Conservation (phyloP, 768 basidiomycete species). For the Nidula microcarpa region DNA sequence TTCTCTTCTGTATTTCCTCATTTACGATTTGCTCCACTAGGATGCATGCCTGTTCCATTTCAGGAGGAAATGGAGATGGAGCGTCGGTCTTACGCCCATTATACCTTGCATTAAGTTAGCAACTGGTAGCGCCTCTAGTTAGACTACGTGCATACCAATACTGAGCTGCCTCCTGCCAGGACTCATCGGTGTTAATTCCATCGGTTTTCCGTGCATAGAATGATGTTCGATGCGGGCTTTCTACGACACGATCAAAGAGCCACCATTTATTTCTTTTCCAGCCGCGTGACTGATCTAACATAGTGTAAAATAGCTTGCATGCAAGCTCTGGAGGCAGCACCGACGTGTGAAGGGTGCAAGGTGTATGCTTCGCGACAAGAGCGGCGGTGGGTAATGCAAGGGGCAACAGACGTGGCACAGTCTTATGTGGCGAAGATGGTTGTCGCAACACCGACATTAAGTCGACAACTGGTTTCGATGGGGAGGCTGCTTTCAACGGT, state of each 20-base stretch:
- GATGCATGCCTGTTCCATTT: constrained; percentile 77
- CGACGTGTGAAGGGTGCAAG: constrained; percentile 71
- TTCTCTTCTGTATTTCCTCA: constrained; percentile 58
- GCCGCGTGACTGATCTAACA: constrained; percentile 55
- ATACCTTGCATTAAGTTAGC: constrained; percentile 50
- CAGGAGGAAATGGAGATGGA: constrained; percentile 54
- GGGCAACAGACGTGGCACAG: constrained; percentile 45
- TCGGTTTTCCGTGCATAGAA: constrained; percentile 63
- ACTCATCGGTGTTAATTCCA: constrained; percentile 37
- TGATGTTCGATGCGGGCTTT: constrained; percentile 80
- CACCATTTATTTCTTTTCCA: constrained; percentile 84
- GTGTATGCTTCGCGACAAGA: constrained; percentile 65
- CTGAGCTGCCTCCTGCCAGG: constrained; percentile 71
- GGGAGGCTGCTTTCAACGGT: constrained; percentile 2
- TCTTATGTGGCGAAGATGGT: constrained; percentile 35
- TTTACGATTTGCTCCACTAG: constrained; percentile 72
- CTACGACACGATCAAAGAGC: constrained; percentile 77
- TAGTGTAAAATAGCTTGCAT: constrained; percentile 67
- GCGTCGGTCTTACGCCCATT: constrained; percentile 64
- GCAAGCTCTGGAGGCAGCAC: constrained; percentile 75
- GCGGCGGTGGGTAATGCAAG: constrained; percentile 58
- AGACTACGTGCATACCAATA: constrained; percentile 52
- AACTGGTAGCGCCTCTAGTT: background rate
- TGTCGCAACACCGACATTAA: constrained; percentile 57
- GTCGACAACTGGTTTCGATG: constrained; percentile 31